A percentile compares a stretch with the other conserved stretches of the same genome.
These are phyloP conservation scores for Aspergillus sp. DNA, from an alignment of 2,329 filamentous ascomycete species.

Conservation along the genomic window DNA sequence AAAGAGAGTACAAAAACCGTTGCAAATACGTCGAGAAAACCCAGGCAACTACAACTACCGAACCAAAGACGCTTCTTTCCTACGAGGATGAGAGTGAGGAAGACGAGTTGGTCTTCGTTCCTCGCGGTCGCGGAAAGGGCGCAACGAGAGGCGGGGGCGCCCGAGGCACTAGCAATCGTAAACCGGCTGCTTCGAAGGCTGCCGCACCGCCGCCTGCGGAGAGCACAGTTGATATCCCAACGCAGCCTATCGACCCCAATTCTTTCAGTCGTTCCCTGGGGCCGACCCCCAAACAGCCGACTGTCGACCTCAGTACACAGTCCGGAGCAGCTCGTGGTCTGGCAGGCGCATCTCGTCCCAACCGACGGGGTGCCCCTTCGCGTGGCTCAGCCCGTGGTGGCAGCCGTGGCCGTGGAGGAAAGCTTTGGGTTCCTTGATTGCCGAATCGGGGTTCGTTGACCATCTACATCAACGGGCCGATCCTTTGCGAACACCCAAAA, in stretches of 20 bases:
- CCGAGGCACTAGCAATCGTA: conserved; percentile 24
- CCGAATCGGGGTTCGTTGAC: conserved; percentile 10
- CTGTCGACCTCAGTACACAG: conserved; percentile 29
- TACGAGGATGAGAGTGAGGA: conserved; percentile 47
- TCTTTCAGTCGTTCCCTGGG: conserved; percentile 42
- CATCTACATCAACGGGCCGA: conserved; percentile 15
- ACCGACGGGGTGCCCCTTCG: conserved; percentile 27
- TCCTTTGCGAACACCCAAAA: conserved; percentile 10
- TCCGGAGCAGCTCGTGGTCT: conserved; percentile 30
- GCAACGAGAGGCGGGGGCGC: conserved; percentile 19
- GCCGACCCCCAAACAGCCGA: conserved; percentile 19
- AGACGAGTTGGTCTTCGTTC: conserved; percentile 44
- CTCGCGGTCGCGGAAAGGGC: conserved; percentile 36
- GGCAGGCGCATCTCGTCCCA: conserved; percentile 28
- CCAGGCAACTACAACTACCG: conserved; percentile 19
- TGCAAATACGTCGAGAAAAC: conserved; percentile 44
- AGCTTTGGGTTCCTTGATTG: conserved; percentile 42
- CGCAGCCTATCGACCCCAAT: conserved; percentile 44
- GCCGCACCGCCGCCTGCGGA: conserved; percentile 21
- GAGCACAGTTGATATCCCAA: conserved; percentile 38
- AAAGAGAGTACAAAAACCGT: conserved; percentile 40
- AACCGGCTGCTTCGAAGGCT: conserved; percentile 21
- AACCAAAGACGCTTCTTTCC: conserved; percentile 41
- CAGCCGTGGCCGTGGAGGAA: conserved; percentile 37
- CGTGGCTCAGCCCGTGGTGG: conserved; percentile 31